A percentile compares a stretch with the other conserved stretches of the same genome.
Evolutionary conservation across 495 filamentous ascomycete genomes (phyloP).

Genomic region (Penicillium fimorum): DNA sequence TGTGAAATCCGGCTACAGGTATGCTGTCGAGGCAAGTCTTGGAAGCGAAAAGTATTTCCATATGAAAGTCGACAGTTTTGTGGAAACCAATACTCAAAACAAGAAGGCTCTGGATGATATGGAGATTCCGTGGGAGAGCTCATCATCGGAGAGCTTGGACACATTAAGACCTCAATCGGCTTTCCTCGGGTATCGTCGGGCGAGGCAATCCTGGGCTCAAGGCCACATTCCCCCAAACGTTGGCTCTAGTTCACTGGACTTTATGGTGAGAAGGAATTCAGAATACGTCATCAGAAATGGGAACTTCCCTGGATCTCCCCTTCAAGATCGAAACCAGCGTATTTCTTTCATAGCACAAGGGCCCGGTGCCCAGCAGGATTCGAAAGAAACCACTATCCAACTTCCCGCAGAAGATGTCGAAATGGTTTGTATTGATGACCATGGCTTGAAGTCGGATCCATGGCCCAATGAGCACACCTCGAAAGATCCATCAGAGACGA

Average conservation of each 20-base stretch:
- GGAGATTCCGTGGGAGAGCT: not conserved
- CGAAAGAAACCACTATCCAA: not conserved
- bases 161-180: constrained; percentile 2
- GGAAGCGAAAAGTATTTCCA: constrained; percentile 22
- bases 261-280: not conserved
- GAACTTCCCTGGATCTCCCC: not conserved
- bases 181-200: not conserved
- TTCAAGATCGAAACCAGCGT: not conserved
- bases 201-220: constrained; percentile 15
- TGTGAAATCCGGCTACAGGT: constrained; percentile 64
- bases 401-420: not conserved
- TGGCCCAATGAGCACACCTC: not conserved
- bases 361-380: not conserved
- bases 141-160: constrained; percentile 9
- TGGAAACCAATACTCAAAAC: not conserved
- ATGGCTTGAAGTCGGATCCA: not conserved
- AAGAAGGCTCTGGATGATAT: not conserved
- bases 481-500: not conserved
- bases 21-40: constrained; percentile 38
- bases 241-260: constrained; percentile 14
- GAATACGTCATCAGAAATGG: not conserved
- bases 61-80: not conserved
- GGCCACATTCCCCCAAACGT: constrained; percentile 19
- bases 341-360: not conserved
- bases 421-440: constrained; percentile 13